Base-by-base conservation (phyloP, 352 stramenopile genomes). In the Phytophthora tentaculata region DNA sequence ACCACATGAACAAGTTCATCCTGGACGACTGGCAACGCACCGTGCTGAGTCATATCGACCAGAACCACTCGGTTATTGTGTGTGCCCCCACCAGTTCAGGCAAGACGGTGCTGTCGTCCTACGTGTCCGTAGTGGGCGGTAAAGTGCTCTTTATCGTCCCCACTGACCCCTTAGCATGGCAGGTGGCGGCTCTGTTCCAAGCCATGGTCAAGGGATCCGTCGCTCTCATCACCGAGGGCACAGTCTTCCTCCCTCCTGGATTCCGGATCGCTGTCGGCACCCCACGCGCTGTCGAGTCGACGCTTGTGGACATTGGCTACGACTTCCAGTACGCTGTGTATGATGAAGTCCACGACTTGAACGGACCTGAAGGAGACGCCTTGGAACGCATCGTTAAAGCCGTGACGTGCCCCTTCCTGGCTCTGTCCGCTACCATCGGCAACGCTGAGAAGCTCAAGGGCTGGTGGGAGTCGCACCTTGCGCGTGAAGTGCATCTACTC, bases 251-350 rank as follows among this genome's bases (percentile, higher is more conserved):
- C 29, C 88, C 88, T 19, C 80, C 82, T 23, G 84, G 83, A 26
- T 95, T 92, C 63, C 87, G 86, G 43, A 95, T 99, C 48, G 97
- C 98, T 23, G 98, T 99, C 41, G 97, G 97, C 55, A 99, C 97
- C 1, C 97, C 97, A 5, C 82, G 90, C 44, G 95, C 97, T 0
- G 87, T 99, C 20, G 97, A 99, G 69, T 97, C 92, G 49, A 90
- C 90, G 39, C 81, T 99, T 17, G 65, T 95, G 32, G 84, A 95
- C 28, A 88, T 93, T 70, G 86, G 88, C 49, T 95, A 94, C 54
- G 91, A 97, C 66, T 99, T 99, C 79, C 94, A 99, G 66, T 99
- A 99, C 78, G 92, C 98, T 2, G 96, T 99, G 26, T 98, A 98
- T 67, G 97, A 99, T 80, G 97, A 99, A 79, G 97, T 99, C 6